Evolutionary conservation across 768 basidiomycete species (phyloP).

Genomic region (Epithele typhae): DNA sequence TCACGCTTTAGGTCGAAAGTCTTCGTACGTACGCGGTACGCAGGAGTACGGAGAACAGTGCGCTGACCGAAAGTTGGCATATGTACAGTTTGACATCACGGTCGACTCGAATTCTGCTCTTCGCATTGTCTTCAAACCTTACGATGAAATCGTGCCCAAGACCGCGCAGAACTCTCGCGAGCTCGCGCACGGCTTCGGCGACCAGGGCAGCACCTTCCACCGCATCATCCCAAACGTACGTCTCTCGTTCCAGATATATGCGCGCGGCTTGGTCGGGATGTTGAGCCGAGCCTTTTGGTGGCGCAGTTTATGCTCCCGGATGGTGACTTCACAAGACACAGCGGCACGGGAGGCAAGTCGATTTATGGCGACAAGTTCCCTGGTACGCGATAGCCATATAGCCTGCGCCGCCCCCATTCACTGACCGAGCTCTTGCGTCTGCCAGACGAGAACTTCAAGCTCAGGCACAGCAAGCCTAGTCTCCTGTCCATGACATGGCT

Average conservation of each 20-base stretch:
- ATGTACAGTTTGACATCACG: constrained; percentile 28
- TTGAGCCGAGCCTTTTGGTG: too few relatives aligned
- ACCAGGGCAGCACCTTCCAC: constrained; percentile 45
- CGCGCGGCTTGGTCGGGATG: too few relatives aligned
- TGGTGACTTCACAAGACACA: constrained; percentile 74
- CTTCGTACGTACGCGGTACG: constrained; percentile 22
- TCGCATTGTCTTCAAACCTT: constrained; percentile 53
- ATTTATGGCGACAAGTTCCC: constrained; percentile 81
- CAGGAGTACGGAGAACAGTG: too few relatives aligned
- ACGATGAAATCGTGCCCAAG: constrained; percentile 44
- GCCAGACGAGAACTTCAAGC: constrained; percentile 67
- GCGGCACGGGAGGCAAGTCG: constrained; percentile 81
- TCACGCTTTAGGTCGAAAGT: constrained; percentile 26
- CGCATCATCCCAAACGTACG: constrained; percentile 63
- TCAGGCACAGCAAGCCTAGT: constrained; percentile 58
- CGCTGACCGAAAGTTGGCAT: too few relatives aligned
- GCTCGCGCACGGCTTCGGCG: constrained; percentile 44
- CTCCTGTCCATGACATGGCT: constrained; percentile 86
- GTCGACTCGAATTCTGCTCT: constrained; percentile 27
- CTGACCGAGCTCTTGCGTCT: too few relatives aligned
- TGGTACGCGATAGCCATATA: too few relatives aligned
- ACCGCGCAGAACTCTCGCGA: constrained; percentile 54
- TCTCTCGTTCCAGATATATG: too few relatives aligned
- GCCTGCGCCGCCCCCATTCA: too few relatives aligned
- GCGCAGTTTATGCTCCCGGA: constrained; percentile 81